These are phyloP conservation scores for Didymella pinodella DNA, from an alignment of 2,329 filamentous ascomycete genomes.

Conservation along the genomic window DNA sequence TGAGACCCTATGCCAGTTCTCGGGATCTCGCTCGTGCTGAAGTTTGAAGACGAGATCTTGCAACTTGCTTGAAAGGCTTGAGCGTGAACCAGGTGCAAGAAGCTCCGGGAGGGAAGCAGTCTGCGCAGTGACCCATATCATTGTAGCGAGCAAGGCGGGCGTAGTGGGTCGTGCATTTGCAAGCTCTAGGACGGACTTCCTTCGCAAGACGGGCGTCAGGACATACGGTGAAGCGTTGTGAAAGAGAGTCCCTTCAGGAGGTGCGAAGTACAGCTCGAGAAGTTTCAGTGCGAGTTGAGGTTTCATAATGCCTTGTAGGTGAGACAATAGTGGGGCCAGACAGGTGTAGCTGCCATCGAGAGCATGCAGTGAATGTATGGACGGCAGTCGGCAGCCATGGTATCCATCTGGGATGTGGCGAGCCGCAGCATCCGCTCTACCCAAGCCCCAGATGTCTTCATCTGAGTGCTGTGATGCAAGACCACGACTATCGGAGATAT, in stretches of 20 bases:
- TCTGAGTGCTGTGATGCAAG: neutral
- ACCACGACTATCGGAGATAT: neutral
- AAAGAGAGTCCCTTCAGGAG: conserved; percentile 7
- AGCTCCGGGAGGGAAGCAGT: conserved; percentile 6
- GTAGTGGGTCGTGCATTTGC: neutral
- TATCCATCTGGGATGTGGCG: neutral
- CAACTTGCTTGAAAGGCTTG: neutral
- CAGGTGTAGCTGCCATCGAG: neutral
- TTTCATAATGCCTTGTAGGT: conserved; percentile 1
- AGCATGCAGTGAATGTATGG: neutral
- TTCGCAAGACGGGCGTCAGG: conserved; percentile 5
- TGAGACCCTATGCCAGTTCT: conserved; percentile 8
- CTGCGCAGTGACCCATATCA: conserved; percentile 7
- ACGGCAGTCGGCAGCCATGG: neutral
- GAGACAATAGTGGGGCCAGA: neutral
- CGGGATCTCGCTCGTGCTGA: conserved; percentile 5
- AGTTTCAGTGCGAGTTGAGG: conserved; percentile 1
- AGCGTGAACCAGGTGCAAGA: conserved; percentile 5
- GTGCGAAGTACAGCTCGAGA: conserved; percentile 8
- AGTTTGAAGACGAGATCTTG: conserved; percentile 4
- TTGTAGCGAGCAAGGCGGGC: conserved; percentile 7
- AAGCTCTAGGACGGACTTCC: neutral
- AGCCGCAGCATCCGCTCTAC: neutral
- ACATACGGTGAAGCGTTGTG: conserved; percentile 11
- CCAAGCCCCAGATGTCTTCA: neutral